Evolutionary conservation across 768 basidiomycete genomes (phyloP), one percentile per base, ranked within the genome.

Genomic region (Pleurotus pulmonarius): DNA sequence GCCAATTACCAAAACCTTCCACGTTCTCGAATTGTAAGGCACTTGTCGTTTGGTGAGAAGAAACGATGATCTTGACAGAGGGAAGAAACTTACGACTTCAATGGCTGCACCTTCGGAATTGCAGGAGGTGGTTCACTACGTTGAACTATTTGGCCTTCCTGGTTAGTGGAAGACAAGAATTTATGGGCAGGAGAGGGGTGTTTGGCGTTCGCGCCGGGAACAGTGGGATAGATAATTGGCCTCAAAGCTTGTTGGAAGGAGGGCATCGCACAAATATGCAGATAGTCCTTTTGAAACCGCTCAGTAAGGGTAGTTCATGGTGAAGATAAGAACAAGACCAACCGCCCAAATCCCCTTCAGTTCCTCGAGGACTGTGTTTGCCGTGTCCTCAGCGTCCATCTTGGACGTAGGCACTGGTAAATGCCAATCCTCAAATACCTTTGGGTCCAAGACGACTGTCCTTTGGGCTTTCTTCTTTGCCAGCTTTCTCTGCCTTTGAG

Each of bases 1-100:
- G 70, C 88, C 87, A 89, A 20, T 79, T 75, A 2, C 88, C 87
- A 43, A 88, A 86, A 0, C 81, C 82, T 7, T 79, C 73, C 0
- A 79, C 76, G 40, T 74, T 82, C 22, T 85, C 80, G 57, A 85
- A 85, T 64, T 85, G 78, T 0, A 86, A 67, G 0, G 82, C 83
- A 4, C 73, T 77, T 18, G 18, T 37, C 26, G 24, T 3, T 56
- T 11, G 40, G 20, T 44, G 18, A 37, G 22, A 51, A 22, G 13
- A 37, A 40, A 6, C 18, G 16, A 46, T 46, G 25, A 1, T 8
- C 24, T 46, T 41, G 9, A 16, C 11, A 11, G 22, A 38, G 8
- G 5, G 18, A 51, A 7, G 29, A 46, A 22, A 66, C 73, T 40
- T 18, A 75, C 61, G 83, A 78, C 65, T 81, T 85, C 73, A 84